These are phyloP conservation scores for Meira miltonrushii DNA, from an alignment of 1,284 basidiomycete species.

Conservation along the genomic window DNA sequence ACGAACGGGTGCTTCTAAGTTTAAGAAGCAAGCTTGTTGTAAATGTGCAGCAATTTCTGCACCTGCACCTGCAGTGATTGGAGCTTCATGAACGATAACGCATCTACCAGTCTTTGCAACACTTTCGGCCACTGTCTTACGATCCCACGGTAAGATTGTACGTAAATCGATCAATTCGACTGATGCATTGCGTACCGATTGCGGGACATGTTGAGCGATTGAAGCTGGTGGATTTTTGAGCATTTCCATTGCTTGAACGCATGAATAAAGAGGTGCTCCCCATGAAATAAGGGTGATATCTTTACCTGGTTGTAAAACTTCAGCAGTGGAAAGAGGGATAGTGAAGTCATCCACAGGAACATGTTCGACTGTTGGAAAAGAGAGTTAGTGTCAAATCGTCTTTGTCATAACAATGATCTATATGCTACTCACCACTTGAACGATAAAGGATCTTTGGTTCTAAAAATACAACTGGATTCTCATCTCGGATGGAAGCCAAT, in stretches of 20 bases:
- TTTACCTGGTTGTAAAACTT: slow-evolving; percentile 67
- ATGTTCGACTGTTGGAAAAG: slow-evolving; percentile 65
- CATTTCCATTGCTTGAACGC: slow-evolving; percentile 71
- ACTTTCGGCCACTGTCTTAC: slow-evolving; percentile 56
- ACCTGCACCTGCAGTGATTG: slow-evolving; percentile 37
- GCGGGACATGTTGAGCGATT: slow-evolving; percentile 67
- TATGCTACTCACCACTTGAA: slow-evolving; percentile 57
- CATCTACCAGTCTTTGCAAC: slow-evolving; percentile 42
- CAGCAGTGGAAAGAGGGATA: slow-evolving; percentile 73
- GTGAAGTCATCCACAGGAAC: slow-evolving; percentile 82
- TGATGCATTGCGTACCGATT: slow-evolving; percentile 64
- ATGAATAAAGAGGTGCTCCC: slow-evolving; percentile 86
- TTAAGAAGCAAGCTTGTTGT: slow-evolving; percentile 38
- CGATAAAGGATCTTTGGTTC: slow-evolving; percentile 88
- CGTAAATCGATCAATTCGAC: slow-evolving; percentile 86
- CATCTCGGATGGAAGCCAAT: slow-evolving; percentile 76
- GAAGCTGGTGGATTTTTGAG: slow-evolving; percentile 64
- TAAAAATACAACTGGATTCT: slow-evolving; percentile 88
- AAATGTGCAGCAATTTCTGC: slow-evolving; percentile 40
- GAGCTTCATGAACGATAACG: slow-evolving; percentile 45
- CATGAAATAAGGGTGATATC: slow-evolving; percentile 84
- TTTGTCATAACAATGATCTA: not conserved
- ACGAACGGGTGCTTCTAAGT: slow-evolving; percentile 23
- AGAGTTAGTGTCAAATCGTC: slow-evolving; percentile 8
- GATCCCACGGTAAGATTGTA: slow-evolving; percentile 83